Evolutionary conservation across 208 protist species (phyloP), one percentile per base, ranked within the genome.

Genomic region (Leishmania major): DNA sequence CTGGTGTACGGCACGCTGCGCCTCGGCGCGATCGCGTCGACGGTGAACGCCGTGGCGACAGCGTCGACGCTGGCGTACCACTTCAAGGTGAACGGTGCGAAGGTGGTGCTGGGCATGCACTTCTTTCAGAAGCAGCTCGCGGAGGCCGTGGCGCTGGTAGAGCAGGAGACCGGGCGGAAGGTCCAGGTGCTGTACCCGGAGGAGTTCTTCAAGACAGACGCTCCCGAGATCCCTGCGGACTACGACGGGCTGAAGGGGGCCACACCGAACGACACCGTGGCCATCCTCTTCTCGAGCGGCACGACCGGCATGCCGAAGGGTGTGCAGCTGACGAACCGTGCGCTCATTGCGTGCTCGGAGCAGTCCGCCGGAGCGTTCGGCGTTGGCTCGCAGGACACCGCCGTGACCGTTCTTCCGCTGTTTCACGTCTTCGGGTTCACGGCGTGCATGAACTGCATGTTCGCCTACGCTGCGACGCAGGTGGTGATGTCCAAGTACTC

Each of bases 351-450:
- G 35, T 89, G 88, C 84, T 47, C 87, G 28, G 62, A 82, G 51
- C 91, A 93, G 49, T 80, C 73, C 31, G 73, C 31, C 28, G 13
- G 59, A 0, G 73, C 49, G 73, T 53, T 77, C 49, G 49, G 45
- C 35, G 22, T 47, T 87, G 25, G 37, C 40, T 28, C 35, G 25
- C 70, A 80, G 8, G 88, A 91, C 13, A 80, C 87, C 17, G 51
- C 74, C 4, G 43, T 97, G 51, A 77, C 84, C 75, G 77, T 96
- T 19, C 71, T 98, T 8, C 95, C 93, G n/a, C 87, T 92, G 17
- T 98, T 92, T 67, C 95, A 98, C 87, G 95, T 97, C 73, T 96
- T 94, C 81, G 94, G 91, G 28, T 85, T 97, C 72, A 89, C 93
- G 8, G 51, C 88, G 22, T 80, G 84, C 55, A n/a, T 96, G 53